These are phyloP conservation scores for Nepenthes gracilis DNA, from an alignment of 148 eudicot species.

Conservation along the genomic window DNA sequence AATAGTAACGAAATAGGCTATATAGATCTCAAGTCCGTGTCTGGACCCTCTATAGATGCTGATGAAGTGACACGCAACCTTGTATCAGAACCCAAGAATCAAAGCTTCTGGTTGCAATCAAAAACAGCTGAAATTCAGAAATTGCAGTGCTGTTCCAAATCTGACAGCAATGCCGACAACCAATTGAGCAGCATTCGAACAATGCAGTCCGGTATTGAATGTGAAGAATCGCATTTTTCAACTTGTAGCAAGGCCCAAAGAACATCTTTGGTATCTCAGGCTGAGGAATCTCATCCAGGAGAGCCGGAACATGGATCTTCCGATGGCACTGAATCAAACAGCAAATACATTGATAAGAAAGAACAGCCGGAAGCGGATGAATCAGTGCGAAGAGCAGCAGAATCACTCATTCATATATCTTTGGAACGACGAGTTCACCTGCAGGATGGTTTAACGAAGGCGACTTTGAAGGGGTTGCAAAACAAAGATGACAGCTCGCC, in stretches of 20 bases:
- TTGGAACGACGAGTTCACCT: slow-evolving; percentile 7
- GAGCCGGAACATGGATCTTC: slow-evolving; percentile 24
- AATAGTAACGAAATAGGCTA: slow-evolving; percentile 6
- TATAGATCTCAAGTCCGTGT: slow-evolving; percentile 24
- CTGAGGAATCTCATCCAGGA: slow-evolving; percentile 7
- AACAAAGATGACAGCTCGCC: slow-evolving; percentile 17
- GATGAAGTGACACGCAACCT: slow-evolving; percentile 10
- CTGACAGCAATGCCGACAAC: slow-evolving; percentile 14
- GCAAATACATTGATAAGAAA: slow-evolving; percentile 7
- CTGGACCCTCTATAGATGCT: slow-evolving; percentile 5
- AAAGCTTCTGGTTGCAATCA: slow-evolving; percentile 5
- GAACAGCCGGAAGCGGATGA: slow-evolving; percentile 19
- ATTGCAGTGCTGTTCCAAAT: slow-evolving; percentile 6
- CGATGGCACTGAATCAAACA: slow-evolving; percentile 16
- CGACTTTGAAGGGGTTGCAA: slow-evolving; percentile 9
- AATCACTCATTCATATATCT: slow-evolving; percentile 25
- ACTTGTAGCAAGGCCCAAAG: slow-evolving; percentile 4
- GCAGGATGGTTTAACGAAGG: slow-evolving; percentile 8
- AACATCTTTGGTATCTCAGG: slow-evolving; percentile 4
- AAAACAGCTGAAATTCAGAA: slow-evolving; percentile 4
- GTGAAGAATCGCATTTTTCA: slow-evolving; percentile 16
- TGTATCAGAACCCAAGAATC: slow-evolving; percentile 7
- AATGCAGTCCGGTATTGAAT: slow-evolving; percentile 20
- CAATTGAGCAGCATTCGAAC: slow-evolving; percentile 22
- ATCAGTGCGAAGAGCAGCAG: slow-evolving; percentile 29